Evolutionary conservation across 306 rosid genomes (phyloP).

Genomic region (Acacia crassicarpa): DNA sequence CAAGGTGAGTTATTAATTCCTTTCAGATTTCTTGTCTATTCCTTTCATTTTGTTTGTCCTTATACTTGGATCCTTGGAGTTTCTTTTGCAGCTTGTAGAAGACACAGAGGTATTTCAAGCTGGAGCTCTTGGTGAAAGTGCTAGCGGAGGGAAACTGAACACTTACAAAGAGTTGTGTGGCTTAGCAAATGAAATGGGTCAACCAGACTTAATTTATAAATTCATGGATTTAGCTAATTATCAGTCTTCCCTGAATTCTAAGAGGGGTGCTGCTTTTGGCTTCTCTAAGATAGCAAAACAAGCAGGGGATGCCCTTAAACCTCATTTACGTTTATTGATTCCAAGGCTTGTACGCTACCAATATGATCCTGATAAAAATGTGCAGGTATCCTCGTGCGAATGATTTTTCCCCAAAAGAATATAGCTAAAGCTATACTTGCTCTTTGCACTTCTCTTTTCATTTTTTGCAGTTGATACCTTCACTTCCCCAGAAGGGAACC

Average conservation of each 20-base stretch:
- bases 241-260: slow-evolving; percentile 83
- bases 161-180: slow-evolving; percentile 96
- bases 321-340: slow-evolving; percentile 69
- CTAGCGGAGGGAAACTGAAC: slow-evolving; percentile 82
- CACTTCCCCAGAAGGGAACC: not conserved
- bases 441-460: not conserved
- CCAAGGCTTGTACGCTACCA: slow-evolving; percentile 98
- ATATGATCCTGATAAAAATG: slow-evolving; percentile 97
- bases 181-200: slow-evolving; percentile 98
- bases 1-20: slow-evolving; percentile 61
- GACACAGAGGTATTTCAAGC: slow-evolving; percentile 94
- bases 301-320: slow-evolving; percentile 92
- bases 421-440: not conserved
- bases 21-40: slow-evolving; percentile 10
- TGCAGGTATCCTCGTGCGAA: slow-evolving; percentile 61
- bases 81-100: slow-evolving; percentile 73
- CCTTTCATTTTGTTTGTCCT: slow-evolving; percentile 1
- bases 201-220: slow-evolving; percentile 93
- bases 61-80: slow-evolving; percentile 4
- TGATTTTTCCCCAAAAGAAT: not conserved
- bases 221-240: slow-evolving; percentile 98
- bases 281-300: slow-evolving; percentile 97
- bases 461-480: slow-evolving; percentile 7
- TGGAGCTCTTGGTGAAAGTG: slow-evolving; percentile 83
- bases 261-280: slow-evolving; percentile 99